Conservation (phyloP, 148 eudicot species). For the Gaultheria prostrata region DNA sequence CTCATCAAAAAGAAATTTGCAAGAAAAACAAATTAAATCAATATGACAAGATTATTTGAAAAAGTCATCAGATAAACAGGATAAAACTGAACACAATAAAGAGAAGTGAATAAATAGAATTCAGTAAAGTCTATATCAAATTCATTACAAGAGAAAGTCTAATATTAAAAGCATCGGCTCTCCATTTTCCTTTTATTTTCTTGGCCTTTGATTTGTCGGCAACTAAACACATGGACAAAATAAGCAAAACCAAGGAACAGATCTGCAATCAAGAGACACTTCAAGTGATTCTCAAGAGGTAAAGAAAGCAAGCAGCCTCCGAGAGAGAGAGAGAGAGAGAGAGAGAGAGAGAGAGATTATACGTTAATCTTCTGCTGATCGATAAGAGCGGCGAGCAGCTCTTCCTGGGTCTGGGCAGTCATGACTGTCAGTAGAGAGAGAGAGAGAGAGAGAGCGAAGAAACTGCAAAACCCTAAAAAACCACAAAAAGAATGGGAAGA, state of each 20-base stretch:
- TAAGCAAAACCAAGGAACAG: not conserved
- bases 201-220: not conserved
- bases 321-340: not conserved
- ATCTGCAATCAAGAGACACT: not conserved
- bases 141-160: not conserved
- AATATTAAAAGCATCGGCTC: not conserved
- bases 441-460: not conserved
- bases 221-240: not conserved
- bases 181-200: not conserved
- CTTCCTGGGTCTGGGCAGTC: slow-evolving; percentile 23
- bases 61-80: not conserved
- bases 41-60: not conserved
- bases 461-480: slow-evolving; percentile 9
- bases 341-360: slow-evolving; percentile 4
- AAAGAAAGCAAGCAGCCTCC: not conserved
- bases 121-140: not conserved
- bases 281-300: not conserved
- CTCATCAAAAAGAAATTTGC: not conserved
- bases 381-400: slow-evolving; percentile 21
- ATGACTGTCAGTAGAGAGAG: not conserved
- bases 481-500: not conserved
- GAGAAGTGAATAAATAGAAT: not conserved
- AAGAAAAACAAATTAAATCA: not conserved
- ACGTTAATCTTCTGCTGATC: slow-evolving; percentile 22
- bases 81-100: not conserved